phyloP scores from a whole-genome alignment of 768 basidiomycete genomes.

The Mycena crocata region DNA sequence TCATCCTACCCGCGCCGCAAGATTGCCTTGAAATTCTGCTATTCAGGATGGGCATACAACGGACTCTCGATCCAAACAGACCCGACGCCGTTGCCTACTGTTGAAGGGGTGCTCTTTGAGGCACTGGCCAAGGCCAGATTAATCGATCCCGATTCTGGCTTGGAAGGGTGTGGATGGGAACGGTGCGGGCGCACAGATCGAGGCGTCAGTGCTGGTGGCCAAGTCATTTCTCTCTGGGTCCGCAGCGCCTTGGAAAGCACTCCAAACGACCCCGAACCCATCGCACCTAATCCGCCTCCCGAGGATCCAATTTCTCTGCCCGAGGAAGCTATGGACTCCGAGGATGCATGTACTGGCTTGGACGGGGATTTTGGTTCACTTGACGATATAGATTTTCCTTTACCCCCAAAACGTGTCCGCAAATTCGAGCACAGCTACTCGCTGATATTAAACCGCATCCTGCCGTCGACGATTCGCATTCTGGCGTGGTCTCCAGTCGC shows the following conservation, averaged over 20 bases:
- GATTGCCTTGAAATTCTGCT: constrained; percentile 94
- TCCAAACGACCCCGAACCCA: background rate
- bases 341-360: constrained; percentile 37
- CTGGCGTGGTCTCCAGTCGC: constrained; percentile 94
- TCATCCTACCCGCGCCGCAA: constrained; percentile 80
- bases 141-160: constrained; percentile 77
- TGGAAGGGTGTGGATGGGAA: constrained; percentile 91
- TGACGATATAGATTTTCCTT: constrained; percentile 40
- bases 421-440: constrained; percentile 79
- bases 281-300: background rate
- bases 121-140: constrained; percentile 83
- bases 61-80: constrained; percentile 87
- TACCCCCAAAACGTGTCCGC: constrained; percentile 30
- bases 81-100: constrained; percentile 84
- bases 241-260: constrained; percentile 68
- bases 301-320: constrained; percentile 10
- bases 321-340: constrained; percentile 18
- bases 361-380: constrained; percentile 53
- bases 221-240: constrained; percentile 93
- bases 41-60: constrained; percentile 92
- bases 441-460: constrained; percentile 83
- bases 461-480: constrained; percentile 91
- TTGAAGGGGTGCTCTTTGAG: constrained; percentile 87
- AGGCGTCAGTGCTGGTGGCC: constrained; percentile 94
- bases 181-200: constrained; percentile 94